These are phyloP conservation scores for Cutaneotrichosporon dermatis DNA, from an alignment of 1,284 basidiomycete species.

Conservation along the genomic window DNA sequence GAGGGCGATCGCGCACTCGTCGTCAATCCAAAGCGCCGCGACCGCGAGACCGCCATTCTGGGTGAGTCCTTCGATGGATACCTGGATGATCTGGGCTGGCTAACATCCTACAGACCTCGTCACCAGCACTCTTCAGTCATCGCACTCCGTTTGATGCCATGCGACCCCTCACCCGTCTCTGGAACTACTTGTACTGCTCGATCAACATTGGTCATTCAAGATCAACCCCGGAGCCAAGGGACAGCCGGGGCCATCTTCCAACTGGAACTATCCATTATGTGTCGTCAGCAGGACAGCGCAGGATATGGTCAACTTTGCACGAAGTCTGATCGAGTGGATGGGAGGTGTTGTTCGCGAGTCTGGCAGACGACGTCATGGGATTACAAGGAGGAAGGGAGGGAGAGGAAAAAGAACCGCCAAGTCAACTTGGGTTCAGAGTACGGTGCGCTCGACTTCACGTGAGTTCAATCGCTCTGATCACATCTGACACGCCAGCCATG, in stretches of 20 bases:
- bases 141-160: conserved; percentile 85
- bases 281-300: conserved; percentile 82
- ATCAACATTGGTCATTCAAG: conserved; percentile 94
- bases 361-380: conserved; percentile 66
- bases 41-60: conserved; percentile 82
- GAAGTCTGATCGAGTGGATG: conserved; percentile 99
- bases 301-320: conserved; percentile 90
- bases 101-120: conserved; percentile 63
- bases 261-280: conserved; percentile 68
- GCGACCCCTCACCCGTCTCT: conserved; percentile 92
- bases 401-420: conserved; percentile 50
- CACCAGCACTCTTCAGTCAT: conserved; percentile 68
- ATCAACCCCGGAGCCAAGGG: conserved; percentile 51
- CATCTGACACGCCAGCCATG: conserved; percentile 56
- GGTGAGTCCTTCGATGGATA: conserved; percentile 53
- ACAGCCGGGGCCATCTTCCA: background rate
- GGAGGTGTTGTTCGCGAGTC: conserved; percentile 87
- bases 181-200: conserved; percentile 88
- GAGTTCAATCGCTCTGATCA: conserved; percentile 13
- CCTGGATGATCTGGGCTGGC: background rate
- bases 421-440: conserved; percentile 32
- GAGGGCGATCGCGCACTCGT: conserved; percentile 80
- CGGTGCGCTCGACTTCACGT: conserved; percentile 49
- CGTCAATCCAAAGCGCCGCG: conserved; percentile 80
- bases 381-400: conserved; percentile 51